These are phyloP conservation scores for Xylariaceae sp. DNA, from an alignment of 2,329 filamentous ascomycete species.

Conservation along the genomic window DNA sequence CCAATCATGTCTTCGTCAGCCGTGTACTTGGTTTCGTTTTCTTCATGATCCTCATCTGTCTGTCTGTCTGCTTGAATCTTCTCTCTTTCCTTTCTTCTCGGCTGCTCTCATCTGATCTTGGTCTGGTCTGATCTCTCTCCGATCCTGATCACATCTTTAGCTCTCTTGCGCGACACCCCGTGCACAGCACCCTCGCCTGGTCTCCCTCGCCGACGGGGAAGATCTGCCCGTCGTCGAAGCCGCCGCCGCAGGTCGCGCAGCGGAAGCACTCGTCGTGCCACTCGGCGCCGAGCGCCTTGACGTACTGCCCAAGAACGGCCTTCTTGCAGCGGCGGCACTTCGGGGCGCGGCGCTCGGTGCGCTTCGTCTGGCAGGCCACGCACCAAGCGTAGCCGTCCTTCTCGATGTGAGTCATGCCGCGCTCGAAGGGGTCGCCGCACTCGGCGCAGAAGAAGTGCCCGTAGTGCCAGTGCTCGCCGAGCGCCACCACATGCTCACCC, in stretches of 20 bases:
- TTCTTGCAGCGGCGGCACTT: slow-evolving; percentile 86
- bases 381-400: slow-evolving; percentile 99
- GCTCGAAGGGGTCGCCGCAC: slow-evolving; percentile 92
- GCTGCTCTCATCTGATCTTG: too few species aligned
- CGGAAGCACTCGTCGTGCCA: slow-evolving; percentile 95
- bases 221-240: slow-evolving; percentile 69
- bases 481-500: slow-evolving; percentile 90
- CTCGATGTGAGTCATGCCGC: slow-evolving; percentile 76
- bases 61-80: too few species aligned
- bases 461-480: slow-evolving; percentile 94
- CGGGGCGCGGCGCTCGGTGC: slow-evolving; percentile 84
- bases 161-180: slow-evolving; percentile 64
- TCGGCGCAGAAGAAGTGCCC: slow-evolving; percentile 99
- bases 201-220: slow-evolving; percentile 60
- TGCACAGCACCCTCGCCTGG: slow-evolving; percentile 62
- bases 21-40: too few species aligned
- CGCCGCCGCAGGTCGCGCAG: slow-evolving; percentile 68
- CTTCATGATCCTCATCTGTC: too few species aligned
- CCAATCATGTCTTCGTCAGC: too few species aligned
- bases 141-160: slow-evolving; percentile 56
- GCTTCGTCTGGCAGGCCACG: slow-evolving; percentile 86
- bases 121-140: too few species aligned
- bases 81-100: too few species aligned
- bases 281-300: slow-evolving; percentile 86
- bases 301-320: slow-evolving; percentile 87